Conservation (phyloP, 768 basidiomycete species). For the Omphalotus guepiniiformis region DNA sequence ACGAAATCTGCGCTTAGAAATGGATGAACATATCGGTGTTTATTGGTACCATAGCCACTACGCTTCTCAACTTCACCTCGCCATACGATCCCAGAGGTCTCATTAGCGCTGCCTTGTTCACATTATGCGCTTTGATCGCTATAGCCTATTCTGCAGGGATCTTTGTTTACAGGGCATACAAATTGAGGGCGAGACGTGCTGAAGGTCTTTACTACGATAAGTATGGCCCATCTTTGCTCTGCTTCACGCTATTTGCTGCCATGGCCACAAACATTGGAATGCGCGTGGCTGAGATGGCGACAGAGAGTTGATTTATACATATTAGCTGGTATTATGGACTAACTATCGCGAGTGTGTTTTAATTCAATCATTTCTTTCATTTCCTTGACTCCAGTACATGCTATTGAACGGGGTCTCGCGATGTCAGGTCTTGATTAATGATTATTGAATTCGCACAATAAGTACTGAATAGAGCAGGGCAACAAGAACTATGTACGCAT, state of each 20-base stretch:
- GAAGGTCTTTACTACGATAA: constrained; percentile 87
- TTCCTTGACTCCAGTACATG: too few species aligned
- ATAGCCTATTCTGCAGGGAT: constrained; percentile 84
- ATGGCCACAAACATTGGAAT: constrained; percentile 73
- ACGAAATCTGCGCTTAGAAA: constrained; percentile 45
- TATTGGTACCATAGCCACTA: constrained; percentile 86
- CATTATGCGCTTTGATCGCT: constrained; percentile 80
- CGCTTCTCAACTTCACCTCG: constrained; percentile 80
- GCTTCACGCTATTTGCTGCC: constrained; percentile 62
- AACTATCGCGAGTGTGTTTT: too few species aligned
- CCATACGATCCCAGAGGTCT: constrained; percentile 72
- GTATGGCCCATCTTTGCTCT: constrained; percentile 78
- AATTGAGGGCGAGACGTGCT: constrained; percentile 65
- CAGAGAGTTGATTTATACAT: too few species aligned
- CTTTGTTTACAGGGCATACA: constrained; percentile 71
- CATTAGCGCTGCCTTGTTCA: constrained; percentile 86
- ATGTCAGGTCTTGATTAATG: too few species aligned
- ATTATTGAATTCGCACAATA: too few species aligned
- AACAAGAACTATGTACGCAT: too few species aligned
- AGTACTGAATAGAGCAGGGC: too few species aligned
- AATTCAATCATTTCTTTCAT: too few species aligned
- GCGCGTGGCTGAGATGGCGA: constrained; percentile 52
- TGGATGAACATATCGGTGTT: constrained; percentile 88
- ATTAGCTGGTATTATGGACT: too few species aligned
- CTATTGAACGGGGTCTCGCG: too few species aligned